Evolutionary conservation across 2,329 filamentous ascomycete genomes (phyloP), one percentile per base, ranked within the genome.

Genomic region (Ambrosiella beaveri): DNA sequence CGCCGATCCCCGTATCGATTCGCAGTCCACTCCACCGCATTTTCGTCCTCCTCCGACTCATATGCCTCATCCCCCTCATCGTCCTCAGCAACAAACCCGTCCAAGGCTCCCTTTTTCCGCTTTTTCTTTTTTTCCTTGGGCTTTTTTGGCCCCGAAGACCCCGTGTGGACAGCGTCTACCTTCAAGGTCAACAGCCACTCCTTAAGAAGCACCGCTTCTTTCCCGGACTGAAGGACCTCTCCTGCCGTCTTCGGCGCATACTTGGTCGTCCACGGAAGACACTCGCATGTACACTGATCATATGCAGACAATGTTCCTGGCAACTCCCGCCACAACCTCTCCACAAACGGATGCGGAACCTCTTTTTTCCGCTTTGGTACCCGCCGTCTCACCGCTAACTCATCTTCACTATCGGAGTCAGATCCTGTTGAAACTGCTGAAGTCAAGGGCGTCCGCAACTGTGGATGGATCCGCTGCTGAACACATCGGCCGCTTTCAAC

Each of bases 21-120:
- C 5, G 59, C 36, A n/a, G 45, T 44, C 59, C 59, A 60, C 47
- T 57, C 59, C 3, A 40, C 37, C 13, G 51, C 57, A 27, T 39
- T 54, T 38, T 60, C 59, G 62, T 88, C 84, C 50, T 82, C 79
- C 74, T 91, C 73, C 38, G 53, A 40, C 15, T 57, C 59, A 12
- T 44, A 47, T 6, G 15, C 49, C 12, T 47, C 50, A 7, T 54
- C 52, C 61, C 84, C 79, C 62, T 81, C 74, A 13, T 75, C 72
- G 64, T 95, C 86, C 60, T 94, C 85, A 13, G 94, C 78, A 53
- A 96, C 74, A 63, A 96, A 95, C 1, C 78, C 85, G 63, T 93
- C 85, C 1, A 93, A 70, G 66, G 82, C 81, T 66, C 82, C 85
- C 61, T 80, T 79, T 68, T 81, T 86, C 56, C 56, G 57, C 27